Percentiles rank a stretch among this genome's conserved stretches.
Conservation (phyloP, 2,329 filamentous ascomycete species). For the Coniochaeta sp. region DNA sequence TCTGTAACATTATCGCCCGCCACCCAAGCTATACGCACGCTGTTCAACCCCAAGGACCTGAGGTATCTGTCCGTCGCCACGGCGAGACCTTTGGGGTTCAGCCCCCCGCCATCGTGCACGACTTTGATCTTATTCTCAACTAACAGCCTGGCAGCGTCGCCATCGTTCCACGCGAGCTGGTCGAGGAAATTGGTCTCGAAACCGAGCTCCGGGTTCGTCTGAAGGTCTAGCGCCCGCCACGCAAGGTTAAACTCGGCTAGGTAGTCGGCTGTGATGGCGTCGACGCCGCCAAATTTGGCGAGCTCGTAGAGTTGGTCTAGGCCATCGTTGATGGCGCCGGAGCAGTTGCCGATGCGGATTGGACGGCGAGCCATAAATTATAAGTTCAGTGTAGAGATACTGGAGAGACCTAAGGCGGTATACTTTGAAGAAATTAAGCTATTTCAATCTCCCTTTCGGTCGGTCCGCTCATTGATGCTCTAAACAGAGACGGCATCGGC, state of each 20-base stretch:
- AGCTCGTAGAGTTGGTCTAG: constrained; percentile 26
- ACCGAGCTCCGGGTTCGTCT: constrained; percentile 17
- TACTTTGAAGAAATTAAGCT: background rate
- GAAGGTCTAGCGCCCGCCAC: constrained; percentile 22
- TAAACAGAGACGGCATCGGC: background rate
- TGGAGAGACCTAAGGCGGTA: background rate
- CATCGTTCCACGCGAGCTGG: constrained; percentile 16
- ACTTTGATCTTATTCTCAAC: constrained; percentile 38
- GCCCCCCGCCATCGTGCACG: constrained; percentile 39
- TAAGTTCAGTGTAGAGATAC: background rate
- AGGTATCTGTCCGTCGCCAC: constrained; percentile 11
- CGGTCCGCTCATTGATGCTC: background rate
- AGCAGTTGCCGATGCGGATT: constrained; percentile 28
- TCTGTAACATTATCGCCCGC: constrained; percentile 34
- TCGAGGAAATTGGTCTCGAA: constrained; percentile 22
- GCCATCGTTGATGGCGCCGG: constrained; percentile 25
- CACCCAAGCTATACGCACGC: constrained; percentile 34
- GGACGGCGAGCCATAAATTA: constrained; percentile 13
- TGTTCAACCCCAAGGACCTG: constrained; percentile 3
- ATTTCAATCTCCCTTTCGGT: background rate
- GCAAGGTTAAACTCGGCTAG: constrained; percentile 21
- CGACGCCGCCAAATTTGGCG: constrained; percentile 17
- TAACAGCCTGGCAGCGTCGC: constrained; percentile 12
- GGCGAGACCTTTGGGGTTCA: constrained; percentile 41
- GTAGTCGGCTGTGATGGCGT: constrained; percentile 17